phyloP scores from a whole-genome alignment of 2,329 filamentous ascomycete genomes.

The Aspergillus puulaauensis region DNA sequence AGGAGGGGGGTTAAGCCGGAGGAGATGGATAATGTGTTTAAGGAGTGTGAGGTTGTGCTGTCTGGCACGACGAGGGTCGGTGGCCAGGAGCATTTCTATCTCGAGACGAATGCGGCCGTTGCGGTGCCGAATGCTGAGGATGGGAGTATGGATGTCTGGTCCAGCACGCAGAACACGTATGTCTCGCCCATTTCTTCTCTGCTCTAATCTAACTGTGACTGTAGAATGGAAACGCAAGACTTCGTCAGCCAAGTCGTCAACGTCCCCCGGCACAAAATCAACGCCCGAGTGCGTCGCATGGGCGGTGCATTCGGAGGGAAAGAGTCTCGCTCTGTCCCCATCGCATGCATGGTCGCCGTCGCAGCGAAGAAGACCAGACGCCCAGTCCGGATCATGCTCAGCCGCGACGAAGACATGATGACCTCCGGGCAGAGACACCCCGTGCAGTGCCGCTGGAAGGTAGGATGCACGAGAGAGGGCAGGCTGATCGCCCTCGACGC shows the following conservation, averaged over 20 bases:
- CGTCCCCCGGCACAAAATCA: conserved; percentile 77
- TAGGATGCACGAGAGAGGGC: conserved; percentile 91
- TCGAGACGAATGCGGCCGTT: conserved; percentile 86
- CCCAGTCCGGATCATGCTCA: conserved; percentile 92
- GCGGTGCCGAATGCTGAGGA: conserved; percentile 88
- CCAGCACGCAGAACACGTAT: conserved; percentile 82
- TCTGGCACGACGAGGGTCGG: conserved; percentile 79
- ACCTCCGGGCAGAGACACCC: conserved; percentile 92
- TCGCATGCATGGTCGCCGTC: conserved; percentile 79
- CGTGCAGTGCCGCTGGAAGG: conserved; percentile 89
- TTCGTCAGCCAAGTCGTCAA: conserved; percentile 74
- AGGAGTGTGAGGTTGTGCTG: conserved; percentile 21
- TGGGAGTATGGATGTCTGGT: conserved; percentile 91
- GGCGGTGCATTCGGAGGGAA: conserved; percentile 97
- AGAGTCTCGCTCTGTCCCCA: conserved; percentile 80
- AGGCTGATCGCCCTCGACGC: conserved; percentile 87
- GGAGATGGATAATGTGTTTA: conserved; percentile 78
- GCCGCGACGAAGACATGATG: conserved; percentile 91
- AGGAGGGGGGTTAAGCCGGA: conserved; percentile 68
- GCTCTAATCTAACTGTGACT: no score
- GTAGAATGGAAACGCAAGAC: conserved; percentile 72
- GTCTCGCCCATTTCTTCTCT: no score
- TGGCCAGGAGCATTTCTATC: conserved; percentile 95
- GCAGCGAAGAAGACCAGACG: conserved; percentile 81
- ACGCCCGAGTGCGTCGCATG: conserved; percentile 82